Base-by-base conservation (phyloP, 306 rosid genomes). In the Prunus kanzakura region DNA sequence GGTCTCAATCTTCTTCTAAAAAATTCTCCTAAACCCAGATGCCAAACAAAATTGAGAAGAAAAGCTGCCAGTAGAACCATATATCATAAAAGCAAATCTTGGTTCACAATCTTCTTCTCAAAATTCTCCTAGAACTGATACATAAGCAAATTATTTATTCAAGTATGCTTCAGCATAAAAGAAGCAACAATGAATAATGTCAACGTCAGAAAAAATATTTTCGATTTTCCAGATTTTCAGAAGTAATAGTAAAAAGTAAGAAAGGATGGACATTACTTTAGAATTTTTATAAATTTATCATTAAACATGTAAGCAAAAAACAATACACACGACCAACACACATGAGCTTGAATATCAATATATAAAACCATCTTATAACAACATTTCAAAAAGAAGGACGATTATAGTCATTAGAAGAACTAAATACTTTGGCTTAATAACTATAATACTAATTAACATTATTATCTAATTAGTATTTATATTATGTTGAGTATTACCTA, bases 31-130 rank as follows among this genome's bases (percentile, higher is more conserved):
- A 41, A 6, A 38, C 9, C 43, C 9, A 13, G 15, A 64, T 10
- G 27, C 66, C 22, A 8, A 25, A 27, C 15, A 14, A 61, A 13
- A 61, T 25, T 25, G 4, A 61, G 66, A 23, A 64, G 69, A 64
- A 38, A 38, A 38, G 43, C 8, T 38, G 43, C 9, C 43, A 38
- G 43, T 38, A 38, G 43, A 60, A 54, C 51, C 3, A 19, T 71
- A 2, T 11, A 52, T 61, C 66, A 56, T 55, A 67, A 55, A 76
- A 74, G 52, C 35, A 57, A 23, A 64, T 9, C 16, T 79, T 66
- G 29, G 41, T 32, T 8, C 30, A 71, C 22, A 2, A 63, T 57
- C 49, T 18, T 57, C 65, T 51, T 50, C 55, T 32, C 51, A 51
- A 6, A 16, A 20, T 20, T 52, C 27, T 29, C 10, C 41, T 55